Conservation (phyloP, 2,329 filamentous ascomycete genomes). For the Stylonectria norvegica region DNA sequence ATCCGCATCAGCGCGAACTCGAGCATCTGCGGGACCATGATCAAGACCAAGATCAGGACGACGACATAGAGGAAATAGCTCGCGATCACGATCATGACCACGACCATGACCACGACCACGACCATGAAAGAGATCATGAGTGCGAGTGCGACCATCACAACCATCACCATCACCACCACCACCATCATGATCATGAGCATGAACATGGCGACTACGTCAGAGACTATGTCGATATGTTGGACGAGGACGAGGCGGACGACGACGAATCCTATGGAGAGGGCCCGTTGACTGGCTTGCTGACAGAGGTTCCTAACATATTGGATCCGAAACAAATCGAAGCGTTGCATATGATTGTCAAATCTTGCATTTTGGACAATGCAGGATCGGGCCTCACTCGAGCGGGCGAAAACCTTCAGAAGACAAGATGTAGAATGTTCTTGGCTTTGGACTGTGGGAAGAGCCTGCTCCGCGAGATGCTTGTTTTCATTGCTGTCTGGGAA, state of each 20-base stretch:
- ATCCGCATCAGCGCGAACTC: too few relatives aligned
- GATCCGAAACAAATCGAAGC: slow-evolving; percentile 95
- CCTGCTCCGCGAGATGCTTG: slow-evolving; percentile 81
- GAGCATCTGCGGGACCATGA: slow-evolving; percentile 42
- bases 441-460: slow-evolving; percentile 89
- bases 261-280: slow-evolving; percentile 78
- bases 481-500: slow-evolving; percentile 97
- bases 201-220: slow-evolving; percentile 44
- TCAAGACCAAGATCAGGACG: slow-evolving; percentile 13
- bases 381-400: slow-evolving; percentile 64
- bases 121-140: slow-evolving; percentile 18
- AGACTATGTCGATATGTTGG: slow-evolving; percentile 48
- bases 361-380: slow-evolving; percentile 81
- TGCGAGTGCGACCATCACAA: slow-evolving; percentile 26
- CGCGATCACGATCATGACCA: slow-evolving; percentile 9
- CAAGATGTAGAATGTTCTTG: slow-evolving; percentile 83
- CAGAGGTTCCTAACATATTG: slow-evolving; percentile 90
- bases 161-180: slow-evolving; percentile 30
- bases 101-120: slow-evolving; percentile 17
- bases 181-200: slow-evolving; percentile 27
- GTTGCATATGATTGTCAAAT: slow-evolving; percentile 95
- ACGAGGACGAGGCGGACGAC: slow-evolving; percentile 67
- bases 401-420: slow-evolving; percentile 83
- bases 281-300: slow-evolving; percentile 77
- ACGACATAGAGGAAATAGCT: too few relatives aligned